Conservation (phyloP, 2,329 filamentous ascomycete genomes). For the Neonectria magnoliae region DNA sequence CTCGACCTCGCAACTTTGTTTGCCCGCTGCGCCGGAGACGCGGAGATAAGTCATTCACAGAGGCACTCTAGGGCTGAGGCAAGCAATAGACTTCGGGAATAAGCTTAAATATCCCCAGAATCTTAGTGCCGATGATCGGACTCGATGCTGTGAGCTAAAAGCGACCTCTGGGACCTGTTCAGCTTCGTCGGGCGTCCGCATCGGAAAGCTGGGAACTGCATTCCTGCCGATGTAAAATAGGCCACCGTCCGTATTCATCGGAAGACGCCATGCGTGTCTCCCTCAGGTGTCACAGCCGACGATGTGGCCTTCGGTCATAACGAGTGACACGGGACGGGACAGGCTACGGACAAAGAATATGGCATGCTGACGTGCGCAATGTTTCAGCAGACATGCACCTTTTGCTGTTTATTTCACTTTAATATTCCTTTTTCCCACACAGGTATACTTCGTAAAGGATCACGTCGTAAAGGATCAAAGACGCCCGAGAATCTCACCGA, state of each 20-base stretch:
- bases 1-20: not conserved
- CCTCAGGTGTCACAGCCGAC: not conserved
- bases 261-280: not conserved
- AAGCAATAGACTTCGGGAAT: slow-evolving; percentile 11
- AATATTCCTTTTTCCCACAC: not conserved
- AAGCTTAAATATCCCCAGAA: slow-evolving; percentile 20
- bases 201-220: not conserved
- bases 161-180: slow-evolving; percentile 2
- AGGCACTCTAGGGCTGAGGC: not conserved
- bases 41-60: slow-evolving; percentile 11
- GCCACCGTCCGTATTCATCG: not conserved
- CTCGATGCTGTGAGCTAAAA: slow-evolving; percentile 14
- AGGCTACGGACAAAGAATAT: not conserved
- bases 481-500: not conserved
- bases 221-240: not conserved
- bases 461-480: not conserved
- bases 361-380: not conserved
- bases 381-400: not conserved
- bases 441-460: not conserved
- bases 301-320: not conserved
- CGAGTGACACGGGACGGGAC: not conserved
- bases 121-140: slow-evolving; percentile 17
- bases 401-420: not conserved
- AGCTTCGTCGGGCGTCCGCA: not conserved
- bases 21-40: not conserved